These are phyloP conservation scores for Pythium aphanidermatum DNA, from an alignment of 352 stramenopile genomes.

Conservation along the genomic window DNA sequence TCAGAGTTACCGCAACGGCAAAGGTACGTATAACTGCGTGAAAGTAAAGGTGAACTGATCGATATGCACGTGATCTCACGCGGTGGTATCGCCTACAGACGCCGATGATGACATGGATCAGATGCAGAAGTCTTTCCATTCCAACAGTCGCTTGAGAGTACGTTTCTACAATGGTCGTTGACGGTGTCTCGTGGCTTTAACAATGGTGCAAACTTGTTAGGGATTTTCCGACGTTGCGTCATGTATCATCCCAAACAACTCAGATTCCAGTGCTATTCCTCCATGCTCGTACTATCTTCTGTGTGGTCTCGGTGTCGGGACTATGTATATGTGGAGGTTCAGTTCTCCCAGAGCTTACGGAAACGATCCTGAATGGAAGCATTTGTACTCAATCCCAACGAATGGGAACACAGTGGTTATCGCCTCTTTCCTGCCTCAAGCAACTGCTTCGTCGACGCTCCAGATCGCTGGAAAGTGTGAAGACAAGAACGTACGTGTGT, in stretches of 20 bases:
- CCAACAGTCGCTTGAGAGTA: constrained; percentile 52
- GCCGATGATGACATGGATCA: constrained; percentile 79
- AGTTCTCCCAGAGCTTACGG: constrained; percentile 27
- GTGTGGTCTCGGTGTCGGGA: constrained; percentile 64
- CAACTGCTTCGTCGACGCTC: neutral
- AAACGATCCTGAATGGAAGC: constrained; percentile 38
- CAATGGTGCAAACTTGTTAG: constrained; percentile 24
- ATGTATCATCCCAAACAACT: constrained; percentile 14
- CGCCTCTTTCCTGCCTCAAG: constrained; percentile 39
- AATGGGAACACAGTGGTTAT: constrained; percentile 53
- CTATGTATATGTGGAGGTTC: constrained; percentile 72
- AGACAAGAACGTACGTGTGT: constrained; percentile 65
- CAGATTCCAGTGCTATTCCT: too few relatives aligned
- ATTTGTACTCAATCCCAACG: constrained; percentile 45
- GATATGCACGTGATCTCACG: too few relatives aligned
- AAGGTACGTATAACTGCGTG: constrained; percentile 55
- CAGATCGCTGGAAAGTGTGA: constrained; percentile 42
- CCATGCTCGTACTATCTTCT: constrained; percentile 57
- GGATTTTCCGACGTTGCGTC: constrained; percentile 68
- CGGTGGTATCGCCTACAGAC: too few relatives aligned
- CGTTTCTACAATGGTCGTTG: constrained; percentile 10
- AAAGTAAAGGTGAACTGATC: too few relatives aligned
- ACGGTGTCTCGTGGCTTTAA: neutral
- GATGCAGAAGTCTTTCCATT: constrained; percentile 70
- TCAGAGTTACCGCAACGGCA: constrained; percentile 73